These are phyloP conservation scores for Anisodus tanguticus DNA, from an alignment of 257 asterid species.

Conservation along the genomic window DNA sequence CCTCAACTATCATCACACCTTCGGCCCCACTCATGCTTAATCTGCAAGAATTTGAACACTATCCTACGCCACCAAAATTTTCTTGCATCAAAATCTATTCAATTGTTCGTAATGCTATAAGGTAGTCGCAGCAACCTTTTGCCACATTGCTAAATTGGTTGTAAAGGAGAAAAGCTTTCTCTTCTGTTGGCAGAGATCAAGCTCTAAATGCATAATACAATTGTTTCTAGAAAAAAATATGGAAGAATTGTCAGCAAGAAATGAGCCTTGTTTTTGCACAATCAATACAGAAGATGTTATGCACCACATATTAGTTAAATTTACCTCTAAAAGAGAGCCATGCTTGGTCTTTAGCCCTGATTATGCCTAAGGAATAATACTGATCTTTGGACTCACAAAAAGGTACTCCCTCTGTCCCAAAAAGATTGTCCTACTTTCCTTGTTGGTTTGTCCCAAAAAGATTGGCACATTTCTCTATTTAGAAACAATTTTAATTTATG, in stretches of 20 bases:
- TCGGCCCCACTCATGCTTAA: background rate
- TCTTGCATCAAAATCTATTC: background rate
- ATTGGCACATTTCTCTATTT: too few relatives aligned
- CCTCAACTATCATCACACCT: background rate
- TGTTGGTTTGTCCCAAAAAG: too few relatives aligned
- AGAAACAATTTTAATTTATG: too few relatives aligned
- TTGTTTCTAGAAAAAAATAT: background rate
- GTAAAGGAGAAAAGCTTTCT: background rate
- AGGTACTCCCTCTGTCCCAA: background rate
- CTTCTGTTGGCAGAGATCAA: background rate
- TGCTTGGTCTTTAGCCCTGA: background rate
- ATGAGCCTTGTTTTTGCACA: conserved; percentile 7
- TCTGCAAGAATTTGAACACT: conserved; percentile 6
- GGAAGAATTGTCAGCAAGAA: conserved; percentile 11
- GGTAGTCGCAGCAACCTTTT: background rate
- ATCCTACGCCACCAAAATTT: background rate
- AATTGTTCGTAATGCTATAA: background rate
- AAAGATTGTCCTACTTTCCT: too few relatives aligned
- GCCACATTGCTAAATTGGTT: background rate
- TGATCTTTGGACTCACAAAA: conserved; percentile 11
- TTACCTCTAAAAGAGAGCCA: background rate
- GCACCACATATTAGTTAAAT: background rate
- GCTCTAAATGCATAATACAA: background rate
- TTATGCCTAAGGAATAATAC: conserved; percentile 7
- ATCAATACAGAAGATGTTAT: background rate